Conservation (phyloP, 495 filamentous ascomycete species). For the Aspergillus sclerotiicarbonarius region DNA sequence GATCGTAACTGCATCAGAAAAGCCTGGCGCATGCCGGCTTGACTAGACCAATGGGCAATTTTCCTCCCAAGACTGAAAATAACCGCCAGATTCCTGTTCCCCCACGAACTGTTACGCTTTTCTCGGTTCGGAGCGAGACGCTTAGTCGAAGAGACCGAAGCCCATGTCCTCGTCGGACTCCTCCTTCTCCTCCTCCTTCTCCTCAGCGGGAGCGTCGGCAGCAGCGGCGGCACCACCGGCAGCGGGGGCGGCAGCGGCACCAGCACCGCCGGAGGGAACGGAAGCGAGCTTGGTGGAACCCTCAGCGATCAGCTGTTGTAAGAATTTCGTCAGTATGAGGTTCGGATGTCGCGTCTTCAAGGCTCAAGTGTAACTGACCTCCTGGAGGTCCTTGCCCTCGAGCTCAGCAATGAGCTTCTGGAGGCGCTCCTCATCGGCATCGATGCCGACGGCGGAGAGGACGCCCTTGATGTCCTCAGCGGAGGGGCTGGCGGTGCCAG, state of each 20-base stretch:
- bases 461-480: slow-evolving; percentile 86
- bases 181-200: slow-evolving; percentile 73
- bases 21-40: slow-evolving; percentile 37
- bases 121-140: slow-evolving; percentile 27
- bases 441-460: slow-evolving; percentile 91
- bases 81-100: slow-evolving; percentile 40
- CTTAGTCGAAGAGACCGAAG: slow-evolving; percentile 98
- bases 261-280: slow-evolving; percentile 89
- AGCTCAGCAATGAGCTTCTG: slow-evolving; percentile 85
- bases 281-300: slow-evolving; percentile 93
- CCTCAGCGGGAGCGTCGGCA: slow-evolving; percentile 66
- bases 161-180: slow-evolving; percentile 99
- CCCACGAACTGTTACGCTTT: slow-evolving; percentile 27
- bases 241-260: slow-evolving; percentile 62
- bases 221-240: slow-evolving; percentile 64
- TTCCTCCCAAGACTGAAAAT: slow-evolving; percentile 32
- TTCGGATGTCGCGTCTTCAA: not conserved
- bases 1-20: slow-evolving; percentile 46
- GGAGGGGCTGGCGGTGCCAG: slow-evolving; percentile 87
- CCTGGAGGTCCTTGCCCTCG: slow-evolving; percentile 94
- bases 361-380: slow-evolving; percentile 56
- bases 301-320: slow-evolving; percentile 78
- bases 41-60: slow-evolving; percentile 30
- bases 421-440: slow-evolving; percentile 87
- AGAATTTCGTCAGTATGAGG: slow-evolving; percentile 19